phyloP scores from a whole-genome alignment of 2,329 filamentous ascomycete species.

The Trichoderma harzianum region DNA sequence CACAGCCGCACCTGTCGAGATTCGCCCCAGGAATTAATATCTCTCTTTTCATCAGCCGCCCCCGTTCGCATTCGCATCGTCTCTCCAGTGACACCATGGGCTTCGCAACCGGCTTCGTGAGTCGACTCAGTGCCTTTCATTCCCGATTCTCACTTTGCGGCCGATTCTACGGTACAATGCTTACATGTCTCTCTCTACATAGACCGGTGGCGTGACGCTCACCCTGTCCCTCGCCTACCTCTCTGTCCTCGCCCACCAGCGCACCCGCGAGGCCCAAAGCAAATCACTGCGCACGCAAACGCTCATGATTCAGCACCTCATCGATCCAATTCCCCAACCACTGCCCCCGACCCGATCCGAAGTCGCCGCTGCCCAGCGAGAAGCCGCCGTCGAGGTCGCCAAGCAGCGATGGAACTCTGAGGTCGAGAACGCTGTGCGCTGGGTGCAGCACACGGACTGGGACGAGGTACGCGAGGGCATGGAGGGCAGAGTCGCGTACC shows the following conservation, averaged over 20 bases:
- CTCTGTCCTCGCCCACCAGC: slow-evolving; percentile 65
- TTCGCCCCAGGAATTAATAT: slow-evolving; percentile 4
- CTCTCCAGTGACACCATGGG: slow-evolving; percentile 53
- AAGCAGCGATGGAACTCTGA: slow-evolving; percentile 80
- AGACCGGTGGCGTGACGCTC: slow-evolving; percentile 74
- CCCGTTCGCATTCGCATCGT: background rate
- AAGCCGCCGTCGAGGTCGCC: slow-evolving; percentile 59
- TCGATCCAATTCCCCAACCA: slow-evolving; percentile 46
- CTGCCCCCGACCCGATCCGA: slow-evolving; percentile 51
- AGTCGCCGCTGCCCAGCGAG: slow-evolving; percentile 48
- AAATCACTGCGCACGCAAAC: slow-evolving; percentile 56
- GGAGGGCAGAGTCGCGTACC: slow-evolving; percentile 46
- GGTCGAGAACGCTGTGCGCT: slow-evolving; percentile 62
- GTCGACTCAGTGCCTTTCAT: slow-evolving; percentile 31
- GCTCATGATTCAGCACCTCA: slow-evolving; percentile 49
- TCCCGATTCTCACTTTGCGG: background rate
- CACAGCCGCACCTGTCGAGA: background rate
- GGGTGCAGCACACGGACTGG: slow-evolving; percentile 67
- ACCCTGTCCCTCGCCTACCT: slow-evolving; percentile 72
- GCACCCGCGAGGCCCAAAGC: slow-evolving; percentile 60
- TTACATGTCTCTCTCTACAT: slow-evolving; percentile 16
- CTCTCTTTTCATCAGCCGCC: slow-evolving; percentile 10
- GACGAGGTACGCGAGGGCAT: slow-evolving; percentile 55
- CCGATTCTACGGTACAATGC: background rate
- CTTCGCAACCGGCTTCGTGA: slow-evolving; percentile 71